Percentiles rank a stretch among this genome's conserved stretches.
phyloP scores from a whole-genome alignment of 257 asterid species.

The Fraxinus pennsylvanica region DNA sequence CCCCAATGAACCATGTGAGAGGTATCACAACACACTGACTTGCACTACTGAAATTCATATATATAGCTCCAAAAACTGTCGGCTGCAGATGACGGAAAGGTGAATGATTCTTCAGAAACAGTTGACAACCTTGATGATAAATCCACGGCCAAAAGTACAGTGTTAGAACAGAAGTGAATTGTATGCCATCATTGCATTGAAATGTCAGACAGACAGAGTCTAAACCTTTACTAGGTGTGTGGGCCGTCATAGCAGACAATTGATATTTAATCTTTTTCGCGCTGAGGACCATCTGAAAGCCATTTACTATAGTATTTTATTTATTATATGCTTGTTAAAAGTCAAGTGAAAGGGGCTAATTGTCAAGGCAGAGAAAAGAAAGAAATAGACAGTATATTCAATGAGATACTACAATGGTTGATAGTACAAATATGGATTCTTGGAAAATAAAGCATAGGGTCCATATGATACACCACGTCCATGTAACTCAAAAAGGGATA shows the following conservation, averaged over 20 bases:
- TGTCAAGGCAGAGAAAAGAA: not conserved
- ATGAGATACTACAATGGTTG: not conserved
- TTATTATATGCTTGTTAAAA: not conserved
- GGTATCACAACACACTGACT: not conserved
- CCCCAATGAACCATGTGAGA: slow-evolving; percentile 1
- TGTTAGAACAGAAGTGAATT: not conserved
- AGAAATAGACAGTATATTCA: not conserved
- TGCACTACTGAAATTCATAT: not conserved
- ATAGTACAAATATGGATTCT: not conserved
- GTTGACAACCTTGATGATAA: not conserved
- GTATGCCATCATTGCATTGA: not conserved
- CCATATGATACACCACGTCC: not conserved
- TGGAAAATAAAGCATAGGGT: not conserved
- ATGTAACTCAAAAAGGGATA: not conserved
- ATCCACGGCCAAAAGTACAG: not conserved
- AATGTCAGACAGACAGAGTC: not conserved
- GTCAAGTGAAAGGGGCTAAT: not conserved
- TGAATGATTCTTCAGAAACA: not conserved
- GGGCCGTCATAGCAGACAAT: not conserved
- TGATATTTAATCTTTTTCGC: not conserved
- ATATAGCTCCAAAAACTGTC: not conserved
- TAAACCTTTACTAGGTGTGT: not conserved
- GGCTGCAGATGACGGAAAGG: not conserved
- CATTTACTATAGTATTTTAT: not conserved
- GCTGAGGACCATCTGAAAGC: not conserved